phyloP scores from a whole-genome alignment of 2,329 filamentous ascomycete genomes.

The Neofusicoccum cordaticola region DNA sequence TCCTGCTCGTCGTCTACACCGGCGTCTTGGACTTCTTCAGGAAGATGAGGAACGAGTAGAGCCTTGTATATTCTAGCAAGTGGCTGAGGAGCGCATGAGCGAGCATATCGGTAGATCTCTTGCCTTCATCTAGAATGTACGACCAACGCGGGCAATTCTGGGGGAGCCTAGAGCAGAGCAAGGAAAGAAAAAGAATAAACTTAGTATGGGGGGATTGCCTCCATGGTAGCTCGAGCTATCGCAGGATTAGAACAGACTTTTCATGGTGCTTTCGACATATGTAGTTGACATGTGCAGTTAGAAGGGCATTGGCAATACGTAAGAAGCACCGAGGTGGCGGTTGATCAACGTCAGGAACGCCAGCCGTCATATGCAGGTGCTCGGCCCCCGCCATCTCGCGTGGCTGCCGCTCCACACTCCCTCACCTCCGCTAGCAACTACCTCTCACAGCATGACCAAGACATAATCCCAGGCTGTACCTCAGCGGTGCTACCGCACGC shows the following conservation, averaged over 20 bases:
- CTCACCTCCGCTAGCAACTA: background rate
- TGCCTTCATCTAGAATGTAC: background rate
- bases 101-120: constrained; percentile 5
- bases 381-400: constrained; percentile 3
- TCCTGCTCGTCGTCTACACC: constrained; percentile 83
- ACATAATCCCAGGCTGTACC: background rate
- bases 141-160: background rate
- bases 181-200: background rate
- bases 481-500: background rate
- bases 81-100: background rate
- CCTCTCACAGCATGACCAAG: background rate
- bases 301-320: background rate
- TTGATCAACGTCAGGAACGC: background rate
- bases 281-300: too few relatives aligned
- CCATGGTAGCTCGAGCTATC: too few relatives aligned
- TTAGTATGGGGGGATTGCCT: too few relatives aligned
- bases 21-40: constrained; percentile 91
- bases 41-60: constrained; percentile 52
- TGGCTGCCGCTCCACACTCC: background rate
- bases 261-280: too few relatives aligned
- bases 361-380: background rate
- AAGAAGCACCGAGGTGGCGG: background rate
- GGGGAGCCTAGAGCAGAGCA: background rate
- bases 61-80: background rate
- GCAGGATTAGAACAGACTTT: too few relatives aligned